phyloP scores from a whole-genome alignment of 345 rosid genomes.

The Boechera retrofracta region DNA sequence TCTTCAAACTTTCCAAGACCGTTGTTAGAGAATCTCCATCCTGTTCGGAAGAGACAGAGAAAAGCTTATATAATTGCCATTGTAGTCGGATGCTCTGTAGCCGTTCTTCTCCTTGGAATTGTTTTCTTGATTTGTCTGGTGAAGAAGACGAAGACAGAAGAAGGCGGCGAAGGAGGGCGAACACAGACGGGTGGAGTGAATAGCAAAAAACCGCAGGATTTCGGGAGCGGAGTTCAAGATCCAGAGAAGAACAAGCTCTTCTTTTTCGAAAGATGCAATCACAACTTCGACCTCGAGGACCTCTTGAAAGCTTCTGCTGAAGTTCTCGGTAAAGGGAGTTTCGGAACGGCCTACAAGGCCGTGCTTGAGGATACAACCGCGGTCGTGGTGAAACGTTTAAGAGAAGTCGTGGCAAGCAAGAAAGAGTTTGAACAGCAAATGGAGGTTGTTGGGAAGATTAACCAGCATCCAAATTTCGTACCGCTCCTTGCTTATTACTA shows the following conservation, averaged over 20 bases:
- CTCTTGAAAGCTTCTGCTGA: constrained; percentile 88
- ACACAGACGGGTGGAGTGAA: constrained; percentile 49
- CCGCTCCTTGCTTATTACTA: constrained; percentile 73
- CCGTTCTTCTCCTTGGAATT: constrained; percentile 49
- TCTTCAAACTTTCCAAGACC: constrained; percentile 49
- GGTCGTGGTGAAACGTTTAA: constrained; percentile 79
- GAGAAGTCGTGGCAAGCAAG: constrained; percentile 73
- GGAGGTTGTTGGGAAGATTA: constrained; percentile 64
- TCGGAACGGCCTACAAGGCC: constrained; percentile 82
- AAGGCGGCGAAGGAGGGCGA: constrained; percentile 41
- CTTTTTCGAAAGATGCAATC: constrained; percentile 72
- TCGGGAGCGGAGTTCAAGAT: constrained; percentile 89
- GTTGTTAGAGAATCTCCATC: constrained; percentile 38
- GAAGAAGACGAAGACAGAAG: constrained; percentile 47
- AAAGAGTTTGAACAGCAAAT: constrained; percentile 85
- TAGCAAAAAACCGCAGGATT: constrained; percentile 61
- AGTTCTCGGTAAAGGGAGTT: constrained; percentile 89
- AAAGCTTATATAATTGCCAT: constrained; percentile 55
- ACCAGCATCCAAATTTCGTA: constrained; percentile 62
- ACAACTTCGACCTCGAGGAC: constrained; percentile 78
- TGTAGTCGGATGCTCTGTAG: constrained; percentile 51
- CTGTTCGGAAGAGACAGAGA: constrained; percentile 47
- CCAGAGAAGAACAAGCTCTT: constrained; percentile 82
- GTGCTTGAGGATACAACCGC: constrained; percentile 77
- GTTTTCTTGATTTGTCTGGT: constrained; percentile 49